Base-by-base conservation (phyloP, 768 basidiomycete species). In the Suillus americanus region DNA sequence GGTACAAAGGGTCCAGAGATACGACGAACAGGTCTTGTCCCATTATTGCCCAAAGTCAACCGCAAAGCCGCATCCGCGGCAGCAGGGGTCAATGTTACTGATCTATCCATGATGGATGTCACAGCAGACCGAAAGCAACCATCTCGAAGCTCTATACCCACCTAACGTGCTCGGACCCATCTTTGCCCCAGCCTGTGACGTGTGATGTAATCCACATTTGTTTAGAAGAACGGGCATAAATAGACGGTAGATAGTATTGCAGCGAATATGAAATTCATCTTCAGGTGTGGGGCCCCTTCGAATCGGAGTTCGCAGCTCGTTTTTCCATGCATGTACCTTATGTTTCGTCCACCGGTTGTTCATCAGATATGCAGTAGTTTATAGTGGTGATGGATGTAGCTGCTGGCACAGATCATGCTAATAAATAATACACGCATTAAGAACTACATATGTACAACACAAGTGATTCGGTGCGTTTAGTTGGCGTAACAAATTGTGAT, bases 1-100 rank as follows among this genome's bases (percentile, higher is more conserved):
- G 77, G 77, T 1, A 66, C 33, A 14, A 65, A 46, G 45, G 76
- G 77, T 0, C 50, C 59, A n/a, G 69, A 74, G 50, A 65, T 72
- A 28, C 68, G 70, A 65, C 63, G 62, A 60, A 69, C 65, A 12
- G 65, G 73, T 5, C 37, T 66, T 12, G 50, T 66, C n/a, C 50
- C 62, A 41, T 53, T 64, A 38, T 50, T 66, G 46, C 30, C 45
- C 12, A 64, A 38, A 35, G 35, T 46, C 35, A 25, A n/a, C 53
- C 20, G 33, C 33, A 54, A 35, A 54, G 20, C 53, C 6, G 12
- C 33, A 54, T 54, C 53, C 1, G 33, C 20, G 20, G 20, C 33
- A 2, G 20, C 20, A 35, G 35, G 13, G 10, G 53, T n/a, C 20
- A 8, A 54, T 54, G 20, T 35, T 13, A 10, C 33, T 54, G 53